phyloP scores from a whole-genome alignment of 306 rosid genomes.

The Vigna radiata region DNA sequence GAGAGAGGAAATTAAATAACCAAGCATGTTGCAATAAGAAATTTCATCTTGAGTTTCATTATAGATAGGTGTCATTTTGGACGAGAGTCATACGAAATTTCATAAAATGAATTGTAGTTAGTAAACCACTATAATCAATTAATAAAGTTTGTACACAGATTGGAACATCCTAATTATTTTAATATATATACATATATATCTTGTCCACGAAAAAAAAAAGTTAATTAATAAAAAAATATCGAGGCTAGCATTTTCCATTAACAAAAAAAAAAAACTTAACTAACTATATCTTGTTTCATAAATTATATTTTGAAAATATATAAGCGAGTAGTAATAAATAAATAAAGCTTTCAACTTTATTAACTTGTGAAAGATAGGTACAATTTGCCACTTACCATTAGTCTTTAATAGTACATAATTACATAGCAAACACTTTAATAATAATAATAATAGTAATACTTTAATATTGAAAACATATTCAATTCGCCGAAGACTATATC shows the following conservation, averaged over 20 bases:
- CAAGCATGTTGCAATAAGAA: not conserved
- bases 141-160: no score
- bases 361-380: not conserved
- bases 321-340: not conserved
- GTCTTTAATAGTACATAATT: not conserved
- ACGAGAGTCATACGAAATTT: not conserved
- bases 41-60: not conserved
- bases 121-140: not conserved
- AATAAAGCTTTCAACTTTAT: not conserved
- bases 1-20: not conserved
- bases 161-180: no score
- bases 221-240: no score
- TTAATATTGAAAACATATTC: not conserved
- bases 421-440: not conserved
- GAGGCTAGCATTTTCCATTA: no score
- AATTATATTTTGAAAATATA: no score
- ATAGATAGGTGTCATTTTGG: not conserved
- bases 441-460: not conserved
- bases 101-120: no score
- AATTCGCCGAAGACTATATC: not conserved
- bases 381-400: not conserved
- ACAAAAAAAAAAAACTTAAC: no score
- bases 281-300: no score
- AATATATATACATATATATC: no score
- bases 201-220: no score